Percentiles rank a stretch among this genome's conserved stretches.
phyloP scores from a whole-genome alignment of 108 stramenopile genomes.

The Conticribra guillardii region DNA sequence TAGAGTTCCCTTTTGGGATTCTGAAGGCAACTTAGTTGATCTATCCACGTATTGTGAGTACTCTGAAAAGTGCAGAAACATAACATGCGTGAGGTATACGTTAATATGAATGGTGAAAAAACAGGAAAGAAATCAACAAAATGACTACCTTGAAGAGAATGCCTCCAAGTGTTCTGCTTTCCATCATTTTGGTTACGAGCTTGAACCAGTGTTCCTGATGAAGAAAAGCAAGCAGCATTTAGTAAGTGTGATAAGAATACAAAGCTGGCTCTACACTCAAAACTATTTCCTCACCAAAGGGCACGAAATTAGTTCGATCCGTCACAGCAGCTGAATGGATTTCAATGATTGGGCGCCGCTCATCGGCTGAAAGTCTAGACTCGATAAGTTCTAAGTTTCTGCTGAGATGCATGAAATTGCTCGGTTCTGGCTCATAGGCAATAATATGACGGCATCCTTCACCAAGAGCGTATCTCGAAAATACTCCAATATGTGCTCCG shows the following conservation, averaged over 20 bases:
- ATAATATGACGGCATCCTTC: constrained; percentile 50
- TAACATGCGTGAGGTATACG: constrained; percentile 50
- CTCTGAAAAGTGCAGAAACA: constrained; percentile 35
- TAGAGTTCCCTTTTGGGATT: constrained; percentile 42
- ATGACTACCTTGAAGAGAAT: constrained; percentile 12
- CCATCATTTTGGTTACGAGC: constrained; percentile 55
- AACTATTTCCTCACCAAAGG: too few species aligned
- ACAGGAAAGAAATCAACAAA: neutral
- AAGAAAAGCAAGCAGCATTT: too few species aligned
- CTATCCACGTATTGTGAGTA: constrained; percentile 58
- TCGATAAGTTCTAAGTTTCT: constrained; percentile 37
- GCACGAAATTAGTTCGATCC: too few species aligned
- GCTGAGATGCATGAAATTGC: constrained; percentile 46
- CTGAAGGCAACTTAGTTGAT: constrained; percentile 40
- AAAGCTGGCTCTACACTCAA: too few species aligned
- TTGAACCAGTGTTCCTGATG: constrained; percentile 46
- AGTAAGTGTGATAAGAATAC: too few species aligned
- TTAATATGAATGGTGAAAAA: neutral
- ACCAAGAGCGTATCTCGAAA: constrained; percentile 50
- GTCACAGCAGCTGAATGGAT: constrained; percentile 46
- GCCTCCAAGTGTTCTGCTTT: constrained; percentile 54
- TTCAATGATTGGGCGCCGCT: constrained; percentile 14
- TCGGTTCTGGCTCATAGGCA: constrained; percentile 59
- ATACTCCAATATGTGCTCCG: constrained; percentile 62
- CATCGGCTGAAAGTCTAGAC: constrained; percentile 5